A percentile compares a stretch with the other conserved stretches of the same genome.
Conservation (phyloP, 108 stramenopile species). For the Mediolabrus comicus region DNA sequence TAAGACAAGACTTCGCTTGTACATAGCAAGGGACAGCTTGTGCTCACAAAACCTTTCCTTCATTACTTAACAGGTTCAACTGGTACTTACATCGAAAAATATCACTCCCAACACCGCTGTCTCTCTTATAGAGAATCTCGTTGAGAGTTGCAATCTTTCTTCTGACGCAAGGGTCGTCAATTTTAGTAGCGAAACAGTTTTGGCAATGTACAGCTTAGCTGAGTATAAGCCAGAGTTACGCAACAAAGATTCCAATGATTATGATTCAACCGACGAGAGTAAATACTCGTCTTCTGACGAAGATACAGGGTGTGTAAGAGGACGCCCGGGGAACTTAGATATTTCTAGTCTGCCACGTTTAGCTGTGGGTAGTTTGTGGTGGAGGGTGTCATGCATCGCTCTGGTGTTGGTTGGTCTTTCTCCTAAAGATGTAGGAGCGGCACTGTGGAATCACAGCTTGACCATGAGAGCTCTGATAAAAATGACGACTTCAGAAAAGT, state of each 20-base stretch:
- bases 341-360: slow-evolving; percentile 26
- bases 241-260: not conserved
- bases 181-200: slow-evolving; percentile 24
- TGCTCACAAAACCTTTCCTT: not conserved
- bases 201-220: slow-evolving; percentile 60
- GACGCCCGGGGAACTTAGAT: not conserved
- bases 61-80: slow-evolving; percentile 14
- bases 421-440: slow-evolving; percentile 41
- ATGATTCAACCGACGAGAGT: not conserved
- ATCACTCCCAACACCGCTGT: slow-evolving; percentile 43
- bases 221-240: slow-evolving; percentile 49
- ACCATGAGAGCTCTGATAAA: slow-evolving; percentile 70
- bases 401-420: slow-evolving; percentile 60
- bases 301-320: not conserved
- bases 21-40: not conserved
- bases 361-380: slow-evolving; percentile 70
- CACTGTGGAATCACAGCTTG: slow-evolving; percentile 60
- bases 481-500: slow-evolving; percentile 71
- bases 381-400: slow-evolving; percentile 66
- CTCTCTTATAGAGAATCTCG: slow-evolving; percentile 55
- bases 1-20: too few relatives aligned
- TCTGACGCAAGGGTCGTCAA: slow-evolving; percentile 1
- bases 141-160: slow-evolving; percentile 46
- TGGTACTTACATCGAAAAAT: slow-evolving; percentile 41
- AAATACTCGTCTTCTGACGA: slow-evolving; percentile 3